Evolutionary conservation across 2,329 filamentous ascomycete genomes (phyloP), one percentile per base, ranked within the genome.

Genomic region (Fusarium musae): DNA sequence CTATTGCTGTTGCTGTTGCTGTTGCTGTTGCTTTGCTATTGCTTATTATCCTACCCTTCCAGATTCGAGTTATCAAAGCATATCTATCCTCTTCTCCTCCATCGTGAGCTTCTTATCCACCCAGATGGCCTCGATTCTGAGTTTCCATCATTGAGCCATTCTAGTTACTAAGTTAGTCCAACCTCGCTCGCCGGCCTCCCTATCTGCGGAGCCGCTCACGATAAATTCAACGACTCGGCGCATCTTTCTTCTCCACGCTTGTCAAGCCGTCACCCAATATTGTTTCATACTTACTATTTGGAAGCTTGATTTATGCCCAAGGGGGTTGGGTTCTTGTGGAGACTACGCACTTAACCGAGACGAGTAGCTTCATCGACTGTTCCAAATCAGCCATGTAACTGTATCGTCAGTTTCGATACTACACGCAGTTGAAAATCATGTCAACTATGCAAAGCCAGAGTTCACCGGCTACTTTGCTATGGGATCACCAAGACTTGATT

Each of bases 401-500:
- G 62, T 44, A 66, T 66, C 64, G 47, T 50, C 49, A 61, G 65
- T 63, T 52, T 68, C 37, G 56, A 74, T 52, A 73, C 49, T 59
- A 40, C 52, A 66, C 50, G 66, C 63, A 67, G 52, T 58, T 54
- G 34, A 70, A 76, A 63, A 76, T 62, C 19, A 77, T 77, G 74
- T 73, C 75, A 50, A 66, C 40, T 63, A 58, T 43, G 30, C 75
- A 68, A 46, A 53, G 39, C 43, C 66, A 63, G 61, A 65, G 39
- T 50, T 68, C 66, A 52, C 54, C 71, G 30, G 78, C 75, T 63
- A 75, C 72, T 66, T 69, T 85, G 64, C 59, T 84, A 66, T 83
- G 84, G 78, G 86, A 87, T 73, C 77, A 79, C 34, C 83, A 84
- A 72, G 79, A 82, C 49, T 86, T 83, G 76, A 80, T 90, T 23